A percentile compares a stretch with the other conserved stretches of the same genome.
Evolutionary conservation across 1,139 yeast genomes (phyloP).

Genomic region (Taiozyma sp.): DNA sequence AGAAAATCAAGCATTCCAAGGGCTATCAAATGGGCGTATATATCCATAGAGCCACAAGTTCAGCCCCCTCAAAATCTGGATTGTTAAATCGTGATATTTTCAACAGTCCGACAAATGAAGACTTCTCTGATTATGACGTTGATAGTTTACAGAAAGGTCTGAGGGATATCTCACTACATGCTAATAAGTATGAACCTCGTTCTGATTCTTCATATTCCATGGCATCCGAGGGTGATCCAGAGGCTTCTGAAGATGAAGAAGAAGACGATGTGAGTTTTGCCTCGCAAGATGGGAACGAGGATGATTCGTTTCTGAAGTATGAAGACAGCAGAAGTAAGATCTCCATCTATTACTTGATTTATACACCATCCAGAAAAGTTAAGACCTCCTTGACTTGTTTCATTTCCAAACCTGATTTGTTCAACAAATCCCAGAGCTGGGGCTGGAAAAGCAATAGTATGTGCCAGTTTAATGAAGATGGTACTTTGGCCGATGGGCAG

Average conservation of each 20-base stretch:
- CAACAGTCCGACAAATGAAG: constrained; percentile 1
- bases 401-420: constrained; percentile 44
- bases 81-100: constrained; percentile 31
- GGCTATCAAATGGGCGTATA: constrained; percentile 48
- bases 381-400: constrained; percentile 43
- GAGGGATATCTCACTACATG: constrained; percentile 1
- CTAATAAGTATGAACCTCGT: neutral
- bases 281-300: constrained; percentile 10
- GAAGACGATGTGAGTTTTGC: constrained; percentile 1
- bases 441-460: constrained; percentile 49
- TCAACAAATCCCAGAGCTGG: constrained; percentile 49
- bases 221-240: constrained; percentile 10
- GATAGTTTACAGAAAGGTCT: constrained; percentile 3
- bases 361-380: constrained; percentile 42
- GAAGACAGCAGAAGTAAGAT: constrained; percentile 41
- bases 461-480: constrained; percentile 41
- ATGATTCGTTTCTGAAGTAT: constrained; percentile 29
- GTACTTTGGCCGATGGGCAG: constrained; percentile 34
- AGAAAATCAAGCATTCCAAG: constrained; percentile 36
- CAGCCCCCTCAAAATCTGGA: constrained; percentile 31
- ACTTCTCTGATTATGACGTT: neutral
- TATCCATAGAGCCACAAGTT: constrained; percentile 39
- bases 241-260: constrained; percentile 7
- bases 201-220: constrained; percentile 4
- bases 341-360: constrained; percentile 43